Base-by-base conservation (phyloP, 2,329 filamentous ascomycete species). In the Diaporthe helianthi region DNA sequence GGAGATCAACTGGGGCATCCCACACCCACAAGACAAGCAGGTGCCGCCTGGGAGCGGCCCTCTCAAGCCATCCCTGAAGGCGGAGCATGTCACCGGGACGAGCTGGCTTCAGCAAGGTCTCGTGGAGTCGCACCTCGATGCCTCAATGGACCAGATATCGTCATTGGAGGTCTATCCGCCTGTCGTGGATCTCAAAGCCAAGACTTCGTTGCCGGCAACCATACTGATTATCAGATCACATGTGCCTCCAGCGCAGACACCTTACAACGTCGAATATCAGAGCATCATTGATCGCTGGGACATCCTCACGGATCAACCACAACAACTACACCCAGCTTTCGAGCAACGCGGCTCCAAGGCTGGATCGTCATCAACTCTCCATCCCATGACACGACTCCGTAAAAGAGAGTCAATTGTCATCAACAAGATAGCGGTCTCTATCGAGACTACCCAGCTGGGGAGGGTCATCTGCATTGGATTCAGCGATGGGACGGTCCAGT, bases 201-300 rank as follows among this genome's bases (percentile, higher is more conserved):
- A 88, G 73, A 84, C 86, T 46, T 84, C 80, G 72, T 82, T 77
- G 65, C 82, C 86, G 44, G 88, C 90, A 0, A 87, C 90, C 46
- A 84, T 98, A 24, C 78, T 97, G 41, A 90, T 91, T 0, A 86
- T 94, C 36, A 93, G 93, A 71, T 92, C 91, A 12, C 86, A 86
- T 75, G 79, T 86, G 65, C 85, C 84, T 67, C 79, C 80, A 72
- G 81, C 83, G 67, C 84, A 82, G 73, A 84, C 85, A 36, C 84
- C 90, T 36, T 89, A 87, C 65, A 85, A 86, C 51, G 88, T 90
- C 72, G 88, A 90, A 38, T 83, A 88, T 0, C 89, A 92, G 73
- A 97, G 90, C 73, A 87, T 94, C 49, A 84, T 98, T 71, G 90
- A 93, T 72, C 87, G 92, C 71, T 98, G 95, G 95, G 91, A 96